Base-by-base conservation (phyloP, 2,329 filamentous ascomycete genomes). In the Lasiodiplodia sp. region DNA sequence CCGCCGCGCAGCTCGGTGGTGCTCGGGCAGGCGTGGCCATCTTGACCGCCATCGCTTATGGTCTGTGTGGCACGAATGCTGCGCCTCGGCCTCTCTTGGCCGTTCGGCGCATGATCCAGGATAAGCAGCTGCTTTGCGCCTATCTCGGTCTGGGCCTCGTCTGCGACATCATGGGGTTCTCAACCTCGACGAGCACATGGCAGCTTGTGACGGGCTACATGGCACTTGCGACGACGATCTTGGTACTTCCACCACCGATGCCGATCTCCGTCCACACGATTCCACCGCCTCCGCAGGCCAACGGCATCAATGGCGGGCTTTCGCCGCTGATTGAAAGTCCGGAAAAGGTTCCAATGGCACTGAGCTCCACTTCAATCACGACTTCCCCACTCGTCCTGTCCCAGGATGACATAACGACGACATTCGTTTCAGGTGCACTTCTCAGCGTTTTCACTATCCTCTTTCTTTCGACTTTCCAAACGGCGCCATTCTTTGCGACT, bases 1-100 rank as follows among this genome's bases (percentile, higher is more conserved):
- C 87, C 10, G 76, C 85, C 0, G 79, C 87, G 70, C 83, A 87
- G 68, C 75, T 89, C 14, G 87, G 86, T 10, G 86, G 85, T 14
- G 81, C 84, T 68, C 79, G 84, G 66, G 83, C 85, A n/a, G 84
- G 85, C 12, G 76, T 88, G n/a, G 71, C 84, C 2, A 71, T 88
- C 34, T 76, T 88, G 53, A 75, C 83, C 40, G 81, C 83, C 8
- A 71, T 81, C 2, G 80, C 84, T 8, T 81, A 83, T 16, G 84
- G 83, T 8, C 69, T 88, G 71, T 71, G 70, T 67, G 31, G 44
- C 47, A 34, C 40, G 25, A 49, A 23, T 23, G 77, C 73, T 74
- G 76, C 68, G 38, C 25, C 37, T 31, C 44, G 55, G 14, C 65
- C 65, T 52, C 5, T 67, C 31, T 40, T 55, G 79, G 67, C 74